A percentile compares a stretch with the other conserved stretches of the same genome.
phyloP scores from a whole-genome alignment of 495 filamentous ascomycete species.

The Chaetomium tenue region DNA sequence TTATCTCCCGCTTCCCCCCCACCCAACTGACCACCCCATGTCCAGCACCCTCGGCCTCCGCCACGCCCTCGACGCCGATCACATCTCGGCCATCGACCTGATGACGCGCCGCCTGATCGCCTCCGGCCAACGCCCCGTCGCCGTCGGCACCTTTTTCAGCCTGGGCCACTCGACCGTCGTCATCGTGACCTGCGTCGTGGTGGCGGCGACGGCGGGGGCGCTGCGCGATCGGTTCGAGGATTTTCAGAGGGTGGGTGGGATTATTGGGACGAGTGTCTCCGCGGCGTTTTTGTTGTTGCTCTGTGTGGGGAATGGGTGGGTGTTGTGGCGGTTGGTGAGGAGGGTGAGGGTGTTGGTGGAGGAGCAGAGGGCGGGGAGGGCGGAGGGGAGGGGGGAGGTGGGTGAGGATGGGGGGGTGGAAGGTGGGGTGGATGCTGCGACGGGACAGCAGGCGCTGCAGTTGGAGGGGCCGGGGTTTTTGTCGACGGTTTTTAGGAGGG shows the following conservation, averaged over 20 bases:
- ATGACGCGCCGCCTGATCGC: conserved; percentile 93
- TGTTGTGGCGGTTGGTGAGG: conserved; percentile 69
- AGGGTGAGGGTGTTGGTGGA: conserved; percentile 62
- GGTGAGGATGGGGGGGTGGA: conserved; percentile 20
- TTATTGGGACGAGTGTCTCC: conserved; percentile 81
- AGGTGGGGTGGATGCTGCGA: conserved; percentile 37
- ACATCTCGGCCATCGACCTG: conserved; percentile 93
- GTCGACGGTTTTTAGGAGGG: conserved; percentile 64
- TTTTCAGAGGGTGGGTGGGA: conserved; percentile 79
- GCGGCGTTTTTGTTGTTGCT: conserved; percentile 79
- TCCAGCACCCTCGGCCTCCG: conserved; percentile 79
- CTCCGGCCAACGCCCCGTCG: conserved; percentile 79
- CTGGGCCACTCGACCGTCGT: conserved; percentile 94
- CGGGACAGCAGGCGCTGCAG: conserved; percentile 53
- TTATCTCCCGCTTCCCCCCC: no score
- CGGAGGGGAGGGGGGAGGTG: conserved; percentile 19
- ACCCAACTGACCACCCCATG: conserved; percentile 1
- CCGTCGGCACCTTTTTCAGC: conserved; percentile 93
- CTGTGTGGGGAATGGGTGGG: conserved; percentile 81
- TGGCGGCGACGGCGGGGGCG: conserved; percentile 83
- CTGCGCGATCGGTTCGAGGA: conserved; percentile 73
- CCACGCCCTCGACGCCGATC: conserved; percentile 94
- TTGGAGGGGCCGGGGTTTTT: conserved; percentile 77
- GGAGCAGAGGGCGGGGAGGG: conserved; percentile 30
- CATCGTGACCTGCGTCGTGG: conserved; percentile 83